Evolutionary conservation across 371 early-diverging fungal genomes (phyloP).

Genomic region (Mortierella sp.): DNA sequence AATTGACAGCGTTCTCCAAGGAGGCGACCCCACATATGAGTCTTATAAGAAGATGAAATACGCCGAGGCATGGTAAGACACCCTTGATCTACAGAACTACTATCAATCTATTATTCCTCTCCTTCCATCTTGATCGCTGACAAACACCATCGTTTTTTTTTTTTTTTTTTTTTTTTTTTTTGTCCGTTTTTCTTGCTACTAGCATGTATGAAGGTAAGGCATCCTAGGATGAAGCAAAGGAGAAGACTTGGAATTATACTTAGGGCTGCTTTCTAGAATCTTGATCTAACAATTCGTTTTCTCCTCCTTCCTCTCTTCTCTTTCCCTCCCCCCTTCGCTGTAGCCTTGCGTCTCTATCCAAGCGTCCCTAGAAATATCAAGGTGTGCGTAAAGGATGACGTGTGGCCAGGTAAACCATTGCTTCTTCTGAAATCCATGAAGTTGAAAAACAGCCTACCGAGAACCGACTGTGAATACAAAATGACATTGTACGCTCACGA

Average conservation of each 20-base stretch:
- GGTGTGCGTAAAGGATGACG: slow-evolving; percentile 76
- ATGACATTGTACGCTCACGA: background rate
- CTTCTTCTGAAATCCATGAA: too few relatives aligned
- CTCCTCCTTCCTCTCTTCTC: slow-evolving; percentile 49
- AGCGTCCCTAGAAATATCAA: slow-evolving; percentile 77
- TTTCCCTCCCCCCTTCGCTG: slow-evolving; percentile 42
- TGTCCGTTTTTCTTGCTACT: background rate
- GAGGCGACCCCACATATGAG: slow-evolving; percentile 54
- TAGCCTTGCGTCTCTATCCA: slow-evolving; percentile 77
- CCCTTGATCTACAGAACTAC: background rate
- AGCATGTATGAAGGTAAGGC: slow-evolving; percentile 63
- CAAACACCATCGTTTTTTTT: too few relatives aligned
- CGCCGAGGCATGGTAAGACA: slow-evolving; percentile 62
- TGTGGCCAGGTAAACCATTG: slow-evolving; percentile 59
- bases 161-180: too few relatives aligned
- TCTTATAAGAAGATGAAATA: slow-evolving; percentile 62
- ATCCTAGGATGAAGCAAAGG: slow-evolving; percentile 9
- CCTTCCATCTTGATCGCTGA: background rate
- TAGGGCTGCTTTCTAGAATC: too few relatives aligned
- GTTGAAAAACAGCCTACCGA: too few relatives aligned
- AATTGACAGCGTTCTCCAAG: slow-evolving; percentile 50
- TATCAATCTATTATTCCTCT: too few relatives aligned
- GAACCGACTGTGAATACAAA: too few relatives aligned
- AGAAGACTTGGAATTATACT: too few relatives aligned
- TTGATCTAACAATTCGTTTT: slow-evolving; percentile 13